Base-by-base conservation (phyloP, 164 flowering plant species). In the Amborella trichopoda region DNA sequence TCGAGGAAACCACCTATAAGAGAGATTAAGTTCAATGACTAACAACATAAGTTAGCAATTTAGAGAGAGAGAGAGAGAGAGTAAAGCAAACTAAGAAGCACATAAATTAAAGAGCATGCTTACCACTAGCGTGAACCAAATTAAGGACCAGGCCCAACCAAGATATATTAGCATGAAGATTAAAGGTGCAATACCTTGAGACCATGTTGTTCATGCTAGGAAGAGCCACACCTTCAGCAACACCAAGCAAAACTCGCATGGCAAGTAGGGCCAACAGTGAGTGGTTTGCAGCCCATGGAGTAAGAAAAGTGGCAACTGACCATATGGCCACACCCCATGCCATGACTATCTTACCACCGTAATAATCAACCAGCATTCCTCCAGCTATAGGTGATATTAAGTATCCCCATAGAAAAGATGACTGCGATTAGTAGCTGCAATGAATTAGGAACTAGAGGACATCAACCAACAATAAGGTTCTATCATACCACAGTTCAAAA, bases 201-300 rank as follows among this genome's bases (percentile, higher is more conserved):
- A 91, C 72, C 95, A 91, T 84, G 65, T 84, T 80, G 78, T 91
- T 91, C 99, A 91, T 91, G 72, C 87, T 72, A 69, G 99, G 99
- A 73, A 91, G 94, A 44, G 94, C 96, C 24, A 87, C 99, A 6
- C 96, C 99, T 76, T 87, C 99, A 1, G 99, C 99, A 24, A 80
- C 26, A 18, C 99, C 99, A 55, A 87, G 88, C 63, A 76, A 53
- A 49, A 69, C 78, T 38, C 96, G 72, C 69, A 63, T 66, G 0
- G 64, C 59, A 61, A 87, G 88, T 25, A 91, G 65, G 12, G 81
- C 80, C 79, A 67, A 80, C 6, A 91, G 28, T 32, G 90, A 80
- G 48, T 72, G 64, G 55, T 84, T 86, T 1, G 95, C 95, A 46
- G 96, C 95, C 90, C 90, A 87, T 13, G 96, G 96, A 28, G 96